Evolutionary conservation across 2,329 filamentous ascomycete species (phyloP).

Genomic region (Ambrosiella beaveri): DNA sequence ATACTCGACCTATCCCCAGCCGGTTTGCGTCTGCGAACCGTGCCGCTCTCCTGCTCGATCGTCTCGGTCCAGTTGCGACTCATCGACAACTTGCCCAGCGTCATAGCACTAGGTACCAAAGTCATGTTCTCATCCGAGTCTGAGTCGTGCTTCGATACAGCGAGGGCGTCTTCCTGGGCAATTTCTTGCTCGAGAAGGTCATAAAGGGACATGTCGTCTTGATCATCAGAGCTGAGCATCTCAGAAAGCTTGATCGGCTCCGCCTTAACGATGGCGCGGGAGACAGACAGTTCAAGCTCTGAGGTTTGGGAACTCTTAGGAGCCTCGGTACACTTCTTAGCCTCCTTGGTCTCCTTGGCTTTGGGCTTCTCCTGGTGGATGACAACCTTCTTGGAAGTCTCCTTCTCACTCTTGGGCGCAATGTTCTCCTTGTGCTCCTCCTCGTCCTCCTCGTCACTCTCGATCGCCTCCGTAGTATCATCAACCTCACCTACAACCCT

Average conservation of each 20-base stretch:
- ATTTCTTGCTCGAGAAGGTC: constrained; percentile 15
- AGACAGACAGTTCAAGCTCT: not conserved
- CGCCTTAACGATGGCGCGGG: not conserved
- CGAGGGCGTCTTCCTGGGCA: constrained; percentile 7
- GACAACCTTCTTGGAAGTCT: not conserved
- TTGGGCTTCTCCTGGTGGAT: not conserved
- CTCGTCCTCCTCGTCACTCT: constrained; percentile 16
- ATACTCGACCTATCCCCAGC: not conserved
- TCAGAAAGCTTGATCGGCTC: not conserved
- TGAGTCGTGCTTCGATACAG: not conserved
- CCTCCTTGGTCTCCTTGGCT: too few relatives aligned
- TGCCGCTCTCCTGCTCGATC: not conserved
- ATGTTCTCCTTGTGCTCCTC: not conserved
- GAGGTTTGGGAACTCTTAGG: not conserved
- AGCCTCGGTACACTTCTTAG: not conserved
- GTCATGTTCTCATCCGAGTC: constrained; percentile 7
- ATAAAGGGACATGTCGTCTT: not conserved
- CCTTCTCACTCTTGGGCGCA: not conserved
- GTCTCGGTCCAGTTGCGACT: constrained; percentile 7
- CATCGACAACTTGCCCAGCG: constrained; percentile 3
- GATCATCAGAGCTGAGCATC: not conserved
- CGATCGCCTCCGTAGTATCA: constrained; percentile 14
- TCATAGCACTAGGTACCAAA: constrained; percentile 6
- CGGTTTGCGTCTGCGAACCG: not conserved
- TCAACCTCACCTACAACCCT: not conserved